A percentile compares a stretch with the other conserved stretches of the same genome.
Conservation (phyloP, 2,329 filamentous ascomycete genomes). For the Ustulina deusta region DNA sequence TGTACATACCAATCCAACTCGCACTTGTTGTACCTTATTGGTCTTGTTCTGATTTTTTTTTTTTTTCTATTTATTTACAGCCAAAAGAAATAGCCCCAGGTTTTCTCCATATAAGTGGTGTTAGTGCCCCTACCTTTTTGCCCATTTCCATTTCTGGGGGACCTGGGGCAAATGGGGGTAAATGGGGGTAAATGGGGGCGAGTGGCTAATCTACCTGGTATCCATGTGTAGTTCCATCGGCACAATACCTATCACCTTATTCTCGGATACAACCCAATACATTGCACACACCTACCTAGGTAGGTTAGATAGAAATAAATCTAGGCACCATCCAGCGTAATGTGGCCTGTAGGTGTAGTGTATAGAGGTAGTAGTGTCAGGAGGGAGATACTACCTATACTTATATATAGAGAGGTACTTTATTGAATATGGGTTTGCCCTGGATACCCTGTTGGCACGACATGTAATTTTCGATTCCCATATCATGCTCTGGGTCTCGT, state of each 20-base stretch:
- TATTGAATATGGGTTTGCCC: constrained; percentile 17
- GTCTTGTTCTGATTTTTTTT: constrained; percentile 17
- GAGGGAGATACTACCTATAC: constrained; percentile 4
- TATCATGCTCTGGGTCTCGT: constrained; percentile 18
- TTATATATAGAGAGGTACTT: neutral
- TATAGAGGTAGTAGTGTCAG: neutral
- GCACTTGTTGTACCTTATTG: constrained; percentile 18
- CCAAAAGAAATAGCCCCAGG: constrained; percentile 35
- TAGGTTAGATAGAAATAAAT: constrained; percentile 1
- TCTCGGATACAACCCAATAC: constrained; percentile 5
- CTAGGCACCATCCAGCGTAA: too few species aligned
- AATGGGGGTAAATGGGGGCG: constrained; percentile 17
- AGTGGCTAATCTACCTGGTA: neutral
- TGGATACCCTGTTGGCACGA: constrained; percentile 18
- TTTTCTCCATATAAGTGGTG: constrained; percentile 32
- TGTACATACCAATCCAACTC: neutral
- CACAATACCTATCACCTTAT: constrained; percentile 16
- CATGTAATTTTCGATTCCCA: constrained; percentile 22
- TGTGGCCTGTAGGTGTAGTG: too few species aligned
- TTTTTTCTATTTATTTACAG: constrained; percentile 16
- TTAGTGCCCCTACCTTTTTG: constrained; percentile 14
- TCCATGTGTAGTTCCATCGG: neutral
- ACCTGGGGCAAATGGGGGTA: constrained; percentile 33
- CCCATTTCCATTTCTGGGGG: constrained; percentile 32
- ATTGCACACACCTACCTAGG: neutral